Evolutionary conservation across 2,329 filamentous ascomycete genomes (phyloP), one percentile per base, ranked within the genome.

Genomic region (Phoma sp.): DNA sequence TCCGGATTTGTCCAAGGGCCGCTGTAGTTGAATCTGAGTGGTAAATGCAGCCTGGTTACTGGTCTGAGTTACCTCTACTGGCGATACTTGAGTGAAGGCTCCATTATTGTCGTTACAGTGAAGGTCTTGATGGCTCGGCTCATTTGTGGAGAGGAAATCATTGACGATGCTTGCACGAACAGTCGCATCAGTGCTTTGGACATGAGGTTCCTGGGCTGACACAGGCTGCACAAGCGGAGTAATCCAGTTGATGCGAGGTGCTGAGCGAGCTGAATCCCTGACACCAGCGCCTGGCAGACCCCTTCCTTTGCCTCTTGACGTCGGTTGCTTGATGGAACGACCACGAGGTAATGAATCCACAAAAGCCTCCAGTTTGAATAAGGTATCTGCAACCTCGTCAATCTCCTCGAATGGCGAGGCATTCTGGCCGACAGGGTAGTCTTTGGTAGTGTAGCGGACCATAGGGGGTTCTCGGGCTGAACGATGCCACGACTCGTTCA

Each of bases 401-500:
- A 65, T 52, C 22, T 67, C 65, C 30, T 65, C 60, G 9, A 68
- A 42, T 25, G 57, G 59, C 13, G 60, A 61, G 8, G 13, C 45
- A 11, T 65, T 43, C 1, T 52, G 43, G 8, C 53, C 49, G 24
- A 60, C 29, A 11, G 57, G 57, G 43, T 68, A 69, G 14, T 70
- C 55, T 3, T 42, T 57, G 0, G 52, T 52, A 4, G 64, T 61
- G 25, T 56, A 64, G 24, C 50, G 56, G 3, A 68, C 56, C 62
- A 68, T 68, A 3, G 51, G 29, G 29, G 65, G 59, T 5, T 47
- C 18, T 7, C 42, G 14, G 14, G 36, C 44, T 4, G 40, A 46
- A 48, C 50, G 53, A 33, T 68, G 62, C 66, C 66, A 70, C 22
- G 62, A 67, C 24, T 59, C 50, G 5, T 62, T 60, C 61, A 67